These are phyloP conservation scores for Mycogone perniciosa DNA, from an alignment of 2,329 filamentous ascomycete genomes.

Conservation along the genomic window DNA sequence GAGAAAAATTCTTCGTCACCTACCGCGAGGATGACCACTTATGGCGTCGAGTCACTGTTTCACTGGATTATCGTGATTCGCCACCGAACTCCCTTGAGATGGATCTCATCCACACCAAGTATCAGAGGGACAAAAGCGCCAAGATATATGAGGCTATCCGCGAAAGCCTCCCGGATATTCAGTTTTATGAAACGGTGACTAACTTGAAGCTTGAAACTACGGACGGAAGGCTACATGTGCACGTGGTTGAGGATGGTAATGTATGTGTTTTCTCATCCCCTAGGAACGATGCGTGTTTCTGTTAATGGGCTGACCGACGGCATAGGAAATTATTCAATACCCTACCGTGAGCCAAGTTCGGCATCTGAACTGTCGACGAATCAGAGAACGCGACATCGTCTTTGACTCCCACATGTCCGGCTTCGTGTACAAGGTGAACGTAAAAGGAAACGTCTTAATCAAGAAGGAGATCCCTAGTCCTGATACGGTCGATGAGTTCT, in stretches of 20 bases:
- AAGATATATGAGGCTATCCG: slow-evolving; percentile 93
- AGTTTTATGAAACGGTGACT: slow-evolving; percentile 93
- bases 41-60: slow-evolving; percentile 88
- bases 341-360: slow-evolving; percentile 66
- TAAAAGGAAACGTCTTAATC: slow-evolving; percentile 65
- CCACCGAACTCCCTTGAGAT: slow-evolving; percentile 76
- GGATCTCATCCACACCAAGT: slow-evolving; percentile 70
- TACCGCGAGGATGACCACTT: slow-evolving; percentile 73
- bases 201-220: slow-evolving; percentile 90
- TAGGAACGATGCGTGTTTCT: background rate
- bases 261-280: slow-evolving; percentile 33
- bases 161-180: slow-evolving; percentile 84
- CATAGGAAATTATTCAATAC: slow-evolving; percentile 77
- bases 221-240: slow-evolving; percentile 83
- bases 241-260: slow-evolving; percentile 94
- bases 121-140: slow-evolving; percentile 85
- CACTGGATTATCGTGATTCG: slow-evolving; percentile 82
- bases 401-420: slow-evolving; percentile 94
- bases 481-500: slow-evolving; percentile 90
- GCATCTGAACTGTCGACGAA: slow-evolving; percentile 61
- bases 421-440: slow-evolving; percentile 89
- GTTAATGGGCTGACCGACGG: background rate
- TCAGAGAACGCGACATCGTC: slow-evolving; percentile 66
- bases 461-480: slow-evolving; percentile 98
- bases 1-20: slow-evolving; percentile 97